These are phyloP conservation scores for Plantago major DNA, from an alignment of 257 asterid genomes.

Conservation along the genomic window DNA sequence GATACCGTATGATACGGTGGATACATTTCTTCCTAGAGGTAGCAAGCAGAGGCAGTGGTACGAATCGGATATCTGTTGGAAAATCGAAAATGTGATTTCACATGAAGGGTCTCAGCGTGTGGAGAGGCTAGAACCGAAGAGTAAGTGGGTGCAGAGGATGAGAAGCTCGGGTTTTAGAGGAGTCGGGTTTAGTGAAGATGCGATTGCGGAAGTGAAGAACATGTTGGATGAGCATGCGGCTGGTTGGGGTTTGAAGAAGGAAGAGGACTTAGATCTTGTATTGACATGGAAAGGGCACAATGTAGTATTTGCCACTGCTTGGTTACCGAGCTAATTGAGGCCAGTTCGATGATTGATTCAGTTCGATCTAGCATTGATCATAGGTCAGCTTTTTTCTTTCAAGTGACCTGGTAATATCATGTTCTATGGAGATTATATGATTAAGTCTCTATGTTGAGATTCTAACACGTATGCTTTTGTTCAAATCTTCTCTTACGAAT, in stretches of 20 bases:
- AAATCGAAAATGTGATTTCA: constrained; percentile 78
- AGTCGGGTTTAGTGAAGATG: constrained; percentile 54
- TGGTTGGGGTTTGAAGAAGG: constrained; percentile 94
- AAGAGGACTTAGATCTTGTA: constrained; percentile 57
- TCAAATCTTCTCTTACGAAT: no score
- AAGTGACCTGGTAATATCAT: constrained; percentile 1
- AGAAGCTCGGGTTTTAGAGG: constrained; percentile 53
- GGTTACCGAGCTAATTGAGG: constrained; percentile 46
- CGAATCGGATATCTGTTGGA: constrained; percentile 88
- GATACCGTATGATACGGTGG: constrained; percentile 90
- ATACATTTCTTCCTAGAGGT: constrained; percentile 65
- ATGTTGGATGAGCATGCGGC: constrained; percentile 96
- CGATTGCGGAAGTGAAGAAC: constrained; percentile 56
- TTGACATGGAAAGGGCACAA: constrained; percentile 98
- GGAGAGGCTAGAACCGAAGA: constrained; percentile 70
- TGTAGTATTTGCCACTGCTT: constrained; percentile 84
- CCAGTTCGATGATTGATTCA: constrained; percentile 6
- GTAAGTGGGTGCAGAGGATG: constrained; percentile 76
- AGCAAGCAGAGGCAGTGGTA: constrained; percentile 85
- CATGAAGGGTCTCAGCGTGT: constrained; percentile 68
- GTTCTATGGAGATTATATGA: no score
- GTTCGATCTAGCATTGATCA: neutral
- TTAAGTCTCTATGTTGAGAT: constrained; percentile 1
- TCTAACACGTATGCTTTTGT: no score
- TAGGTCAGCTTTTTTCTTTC: constrained; percentile 5